Evolutionary conservation across 1,284 basidiomycete species (phyloP), one percentile per base, ranked within the genome.

Genomic region (Boletus hoseneyae): DNA sequence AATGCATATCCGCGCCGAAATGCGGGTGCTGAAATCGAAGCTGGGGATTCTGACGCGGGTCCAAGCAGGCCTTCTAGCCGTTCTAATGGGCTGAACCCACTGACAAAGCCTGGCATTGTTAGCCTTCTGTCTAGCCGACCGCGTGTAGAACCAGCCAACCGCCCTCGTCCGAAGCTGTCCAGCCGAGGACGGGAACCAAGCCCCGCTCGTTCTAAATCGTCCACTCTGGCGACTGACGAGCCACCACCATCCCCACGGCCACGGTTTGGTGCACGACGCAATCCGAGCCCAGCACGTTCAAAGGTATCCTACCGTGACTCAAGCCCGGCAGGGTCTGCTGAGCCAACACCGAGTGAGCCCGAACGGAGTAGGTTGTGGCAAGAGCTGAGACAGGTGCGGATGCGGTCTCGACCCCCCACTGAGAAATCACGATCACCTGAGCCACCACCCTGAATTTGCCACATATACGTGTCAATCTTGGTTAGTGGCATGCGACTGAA

Each of bases 321-420:
- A 10, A 72, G 69, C 50, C 67, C 70, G 4, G 50, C 57, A 27
- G 63, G 66, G 47, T 62, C 63, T 42, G 48, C 48, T 19, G 61
- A 38, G 10, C 61, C 53, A 30, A 45, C 52, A 41, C 61, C 57
- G 61, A 55, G 53, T 29, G 69, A 69, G 43, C 72, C 66, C 33
- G 70, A 71, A 46, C 68, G 75, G 51, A 73, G 75, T 57, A 72
- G 71, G 52, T 61, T 85, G 48, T 84, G 83, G 81, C 73, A 73
- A 46, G 83, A 85, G 57, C 66, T 86, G 36, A 74, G 74, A 60
- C 76, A 76, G 49, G 70, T 80, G 38, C 77, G 73, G 59, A 69
- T 70, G 54, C 74, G 72, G 60, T 68, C 78, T 52, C 67, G 71
- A 30, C 67, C 78, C 37, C 70, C 72, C 40, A 77, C 73, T 34